phyloP scores from a whole-genome alignment of 2,329 filamentous ascomycete genomes.

The Endocalyx cinctus region DNA sequence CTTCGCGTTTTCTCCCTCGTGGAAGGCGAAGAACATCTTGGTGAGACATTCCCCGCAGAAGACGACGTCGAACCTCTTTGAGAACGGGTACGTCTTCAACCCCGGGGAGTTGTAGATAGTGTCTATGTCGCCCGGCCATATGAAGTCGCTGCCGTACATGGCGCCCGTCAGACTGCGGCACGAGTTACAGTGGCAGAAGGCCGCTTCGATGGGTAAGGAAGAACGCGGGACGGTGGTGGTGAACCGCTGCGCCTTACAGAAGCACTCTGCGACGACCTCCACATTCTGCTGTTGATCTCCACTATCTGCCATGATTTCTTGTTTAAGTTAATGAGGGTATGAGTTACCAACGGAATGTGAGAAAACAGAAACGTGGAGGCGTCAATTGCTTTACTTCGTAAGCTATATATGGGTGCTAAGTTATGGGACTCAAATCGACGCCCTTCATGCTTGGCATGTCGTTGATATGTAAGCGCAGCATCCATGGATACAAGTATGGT shows the following conservation, averaged over 20 bases:
- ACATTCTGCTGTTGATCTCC: slow-evolving; percentile 1
- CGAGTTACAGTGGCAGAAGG: slow-evolving; percentile 45
- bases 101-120: slow-evolving; percentile 23
- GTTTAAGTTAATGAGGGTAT: too few species aligned
- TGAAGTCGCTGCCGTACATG: slow-evolving; percentile 31
- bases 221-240: slow-evolving; percentile 26
- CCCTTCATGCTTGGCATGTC: too few species aligned
- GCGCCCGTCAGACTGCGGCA: slow-evolving; percentile 42
- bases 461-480: too few species aligned
- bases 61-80: slow-evolving; percentile 25
- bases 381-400: too few species aligned
- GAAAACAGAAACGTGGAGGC: too few species aligned
- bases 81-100: slow-evolving; percentile 35
- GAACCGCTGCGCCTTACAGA: slow-evolving; percentile 41
- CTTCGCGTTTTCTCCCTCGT: slow-evolving; percentile 4
- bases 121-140: slow-evolving; percentile 32
- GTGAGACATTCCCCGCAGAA: slow-evolving; percentile 42
- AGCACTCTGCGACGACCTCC: slow-evolving; percentile 35
- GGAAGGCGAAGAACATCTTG: slow-evolving; percentile 35
- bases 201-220: slow-evolving; percentile 35
- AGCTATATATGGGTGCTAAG: too few species aligned
- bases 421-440: too few species aligned
- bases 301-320: not conserved
- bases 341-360: too few species aligned
- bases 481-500: too few species aligned